Base-by-base conservation (phyloP, 2,329 filamentous ascomycete species). In the Malbranchea zuffiana region DNA sequence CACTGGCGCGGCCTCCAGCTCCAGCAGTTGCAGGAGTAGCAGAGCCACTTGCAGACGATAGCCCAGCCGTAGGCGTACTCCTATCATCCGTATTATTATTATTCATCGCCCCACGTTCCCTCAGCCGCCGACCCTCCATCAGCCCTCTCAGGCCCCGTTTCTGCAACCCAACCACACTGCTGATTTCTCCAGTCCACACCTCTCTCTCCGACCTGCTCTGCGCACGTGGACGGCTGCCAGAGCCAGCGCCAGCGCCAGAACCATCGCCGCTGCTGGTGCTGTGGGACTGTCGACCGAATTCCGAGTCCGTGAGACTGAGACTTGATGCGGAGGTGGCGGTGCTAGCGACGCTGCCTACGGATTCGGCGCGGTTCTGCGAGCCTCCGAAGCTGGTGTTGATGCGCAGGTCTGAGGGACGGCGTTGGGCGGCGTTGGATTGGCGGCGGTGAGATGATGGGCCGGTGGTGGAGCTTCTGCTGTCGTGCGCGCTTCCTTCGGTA, bases 71-170 rank as follows among this genome's bases (percentile, higher is more conserved):
- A 13, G 31, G 29, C 8, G 25, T 38, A 11, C 70, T 43, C 12
- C 37, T 36, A 21, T 36, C 34, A 24, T 39, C 40, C n/a, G 31
- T 28, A 8, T 41, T 49, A 52, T 45, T 44, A 49, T 41, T 49
- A 52, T 45, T 44, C 48, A 43, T 44, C 60, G 58, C 42, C 62
- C 46, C 43, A 35, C 43, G 38, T 28, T 47, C 44, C 18, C 87
- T 69, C 67, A 95, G 78, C 42, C 88, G 71, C 29, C 88, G 69
- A 3, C 88, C 88, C 59, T 96, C 90, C 90, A 98, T 96, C 47
- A 98, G 60, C 0, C 90, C 90, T 41, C 88, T 71, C 23, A 98
- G 60, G 0, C 90, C 90, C 37, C 90, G 72, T 66, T 98, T 98
- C 66, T 98, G 90, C 46, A 98, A 57, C 0, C 90, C 90, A 48